Base-by-base conservation (phyloP, 495 filamentous ascomycete species). In the Aspergillus kassunensis region DNA sequence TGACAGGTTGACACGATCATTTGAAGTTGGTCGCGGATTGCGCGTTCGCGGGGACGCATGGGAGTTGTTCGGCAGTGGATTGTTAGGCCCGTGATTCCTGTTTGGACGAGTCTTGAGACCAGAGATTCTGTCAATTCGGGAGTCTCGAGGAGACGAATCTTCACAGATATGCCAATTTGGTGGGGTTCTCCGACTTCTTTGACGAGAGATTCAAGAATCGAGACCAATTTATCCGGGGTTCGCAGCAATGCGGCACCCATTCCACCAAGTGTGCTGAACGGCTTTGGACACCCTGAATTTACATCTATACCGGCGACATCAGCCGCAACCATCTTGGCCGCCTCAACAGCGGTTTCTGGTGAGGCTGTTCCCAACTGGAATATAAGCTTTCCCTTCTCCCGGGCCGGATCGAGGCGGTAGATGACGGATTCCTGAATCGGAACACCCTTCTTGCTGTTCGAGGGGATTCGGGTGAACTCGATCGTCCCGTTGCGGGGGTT, bases 261-360 rank as follows among this genome's bases (percentile, higher is more conserved):
- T 31, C 93, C 95, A 30, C 89, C 87, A 50, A 75, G 77, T 10
- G 91, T 95, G 55, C 84, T 90, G 68, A 98, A 98, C 3, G 95
- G 90, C 69, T 97, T 98, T 0, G 93, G 93, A 67, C 93, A 98
- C 5, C 93, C 93, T 5, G 92, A 89, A 72, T 98, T 98, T 49
- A 98, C 86, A 66, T 97, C 93, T 52, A 98, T 97, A 33, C 95
- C 93, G 0, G 84, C 83, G 0, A 97, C 92, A 68, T 97, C 87
- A 4, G 69, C 76, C 0, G 90, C 95, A 9, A 98, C 87, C 6
- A 96, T 62, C 53, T 81, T 81, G 1, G 90, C 90, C 1, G 92
- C 91, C 60, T 85, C 74, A 0, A 97, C 90, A 5, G 95, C 93
- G 16, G 81, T 76, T 13, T 85, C 80, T 0, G 93, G 88, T 46